These are phyloP conservation scores for Coemansia sp. DNA, from an alignment of 192 early-diverging fungal species.

Conservation along the genomic window DNA sequence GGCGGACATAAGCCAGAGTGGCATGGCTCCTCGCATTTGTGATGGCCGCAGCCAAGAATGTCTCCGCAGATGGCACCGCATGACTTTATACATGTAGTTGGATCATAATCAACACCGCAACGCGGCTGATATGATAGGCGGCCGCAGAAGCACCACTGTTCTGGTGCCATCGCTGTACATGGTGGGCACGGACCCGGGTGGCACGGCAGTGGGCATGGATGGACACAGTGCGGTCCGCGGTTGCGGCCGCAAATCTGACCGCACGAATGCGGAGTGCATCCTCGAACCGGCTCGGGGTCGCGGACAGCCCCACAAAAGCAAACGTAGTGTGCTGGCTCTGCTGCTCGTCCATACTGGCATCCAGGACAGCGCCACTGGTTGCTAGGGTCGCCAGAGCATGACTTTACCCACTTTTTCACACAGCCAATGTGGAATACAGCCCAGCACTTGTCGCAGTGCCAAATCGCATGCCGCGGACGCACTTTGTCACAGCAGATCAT, in stretches of 20 bases:
- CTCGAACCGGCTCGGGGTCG: slow-evolving; percentile 66
- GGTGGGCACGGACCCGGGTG: slow-evolving; percentile 95
- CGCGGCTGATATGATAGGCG: slow-evolving; percentile 62
- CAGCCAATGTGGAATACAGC: slow-evolving; percentile 90
- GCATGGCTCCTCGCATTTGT: slow-evolving; percentile 64
- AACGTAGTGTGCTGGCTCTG: slow-evolving; percentile 68
- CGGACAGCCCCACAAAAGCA: slow-evolving; percentile 87
- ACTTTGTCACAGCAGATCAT: slow-evolving; percentile 95
- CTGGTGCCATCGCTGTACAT: slow-evolving; percentile 76
- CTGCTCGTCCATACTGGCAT: slow-evolving; percentile 70
- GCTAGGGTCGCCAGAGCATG: slow-evolving; percentile 46
- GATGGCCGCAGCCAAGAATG: slow-evolving; percentile 67
- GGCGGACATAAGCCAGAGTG: slow-evolving; percentile 69
- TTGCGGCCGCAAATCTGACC: slow-evolving; percentile 69
- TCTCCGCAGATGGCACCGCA: slow-evolving; percentile 73
- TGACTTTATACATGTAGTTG: slow-evolving; percentile 58
- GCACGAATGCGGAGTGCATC: slow-evolving; percentile 80
- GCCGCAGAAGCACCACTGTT: slow-evolving; percentile 82
- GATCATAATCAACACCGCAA: slow-evolving; percentile 70
- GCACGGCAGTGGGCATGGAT: slow-evolving; percentile 77
- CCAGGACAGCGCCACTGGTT: slow-evolving; percentile 86
- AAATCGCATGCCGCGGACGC: slow-evolving; percentile 65
- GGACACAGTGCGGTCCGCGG: slow-evolving; percentile 64
- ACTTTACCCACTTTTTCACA: slow-evolving; percentile 74
- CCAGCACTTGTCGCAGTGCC: slow-evolving; percentile 87